A percentile compares a stretch with the other conserved stretches of the same genome.
Conservation (phyloP, 2,329 filamentous ascomycete species). For the Epichloe amarillans region DNA sequence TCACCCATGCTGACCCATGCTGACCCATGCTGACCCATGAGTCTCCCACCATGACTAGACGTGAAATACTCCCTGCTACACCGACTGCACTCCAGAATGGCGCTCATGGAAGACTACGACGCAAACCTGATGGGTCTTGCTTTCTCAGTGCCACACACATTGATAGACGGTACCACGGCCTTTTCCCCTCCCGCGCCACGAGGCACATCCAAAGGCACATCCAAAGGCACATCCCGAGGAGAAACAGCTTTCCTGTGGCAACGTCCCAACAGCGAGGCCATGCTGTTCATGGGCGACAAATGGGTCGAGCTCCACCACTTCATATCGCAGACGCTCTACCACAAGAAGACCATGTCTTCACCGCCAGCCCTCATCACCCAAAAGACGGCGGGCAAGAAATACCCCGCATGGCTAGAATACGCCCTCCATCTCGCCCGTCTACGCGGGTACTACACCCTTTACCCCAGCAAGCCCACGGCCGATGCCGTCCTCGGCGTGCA, state of each 20-base stretch:
- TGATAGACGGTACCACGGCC: constrained; percentile 45
- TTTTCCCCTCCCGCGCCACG: constrained; percentile 33
- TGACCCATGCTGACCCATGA: constrained; percentile 8
- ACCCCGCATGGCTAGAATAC: constrained; percentile 69
- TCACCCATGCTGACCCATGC: constrained; percentile 13
- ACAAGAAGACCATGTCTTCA: constrained; percentile 21
- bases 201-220: constrained; percentile 4
- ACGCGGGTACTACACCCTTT: constrained; percentile 66
- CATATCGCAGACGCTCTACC: constrained; percentile 48
- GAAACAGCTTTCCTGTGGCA: constrained; percentile 67
- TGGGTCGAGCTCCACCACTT: constrained; percentile 82
- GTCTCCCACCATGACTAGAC: constrained; percentile 26
- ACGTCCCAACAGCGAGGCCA: constrained; percentile 68
- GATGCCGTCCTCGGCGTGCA: constrained; percentile 58
- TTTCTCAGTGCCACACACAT: constrained; percentile 55
- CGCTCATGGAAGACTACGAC: constrained; percentile 30
- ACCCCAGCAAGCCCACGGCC: constrained; percentile 49
- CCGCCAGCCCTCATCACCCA: constrained; percentile 28
- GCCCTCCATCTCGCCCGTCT: constrained; percentile 62
- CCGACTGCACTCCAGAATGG: constrained; percentile 54
- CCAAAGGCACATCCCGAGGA: constrained; percentile 6
- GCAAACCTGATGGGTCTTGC: constrained; percentile 62
- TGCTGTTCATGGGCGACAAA: constrained; percentile 69
- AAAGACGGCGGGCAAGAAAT: constrained; percentile 52
- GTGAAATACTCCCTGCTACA: constrained; percentile 66